Evolutionary conservation across 805 yeast species (phyloP), one percentile per base, ranked within the genome.

Genomic region (Lachancea nothofagi): DNA sequence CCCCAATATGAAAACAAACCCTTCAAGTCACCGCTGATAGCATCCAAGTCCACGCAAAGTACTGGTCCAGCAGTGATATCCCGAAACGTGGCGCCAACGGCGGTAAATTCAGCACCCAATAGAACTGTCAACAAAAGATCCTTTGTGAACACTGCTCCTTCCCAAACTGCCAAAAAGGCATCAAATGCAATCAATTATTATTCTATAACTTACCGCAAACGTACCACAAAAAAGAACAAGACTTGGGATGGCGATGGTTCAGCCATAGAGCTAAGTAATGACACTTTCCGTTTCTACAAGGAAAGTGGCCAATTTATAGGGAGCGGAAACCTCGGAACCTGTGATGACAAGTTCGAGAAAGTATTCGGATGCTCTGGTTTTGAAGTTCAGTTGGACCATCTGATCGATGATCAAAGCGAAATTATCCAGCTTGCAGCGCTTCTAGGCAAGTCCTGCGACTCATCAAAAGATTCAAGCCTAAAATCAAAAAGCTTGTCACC

Each of bases 201-300:
- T 34, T 48, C 51, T 10, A 75, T 78, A 5, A 71, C 84, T 48
- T 83, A 81, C 72, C 66, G 98, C 24, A 87, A 86, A 57, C 69
- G 70, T 29, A 68, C 90, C 0, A 69, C 65, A 23, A 86, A 83
- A 62, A 87, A 90, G 67, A 78, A 88, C 59, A 89, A 89, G 57
- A 79, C 87, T 0, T 93, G 98, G 98, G 94, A 86, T 40, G 95
- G 95, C 2, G 97, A 93, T 63, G 97, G 96, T 0, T 61, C 64
- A 24, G 64, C 82, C 12, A 50, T 62, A 0, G 55, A 70, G 2
- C 53, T 60, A n/a, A 45, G 38, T 9, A 45, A 47, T 10, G 43
- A 39, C 35, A 39, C 49, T 41, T 33, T 66, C 18, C 35, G 46
- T 14, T 51, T 53, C 46, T 50, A 62, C 43, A 48, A 50, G 29